Base-by-base conservation (phyloP, 495 filamentous ascomycete species). In the Penicillium goetzii region DNA sequence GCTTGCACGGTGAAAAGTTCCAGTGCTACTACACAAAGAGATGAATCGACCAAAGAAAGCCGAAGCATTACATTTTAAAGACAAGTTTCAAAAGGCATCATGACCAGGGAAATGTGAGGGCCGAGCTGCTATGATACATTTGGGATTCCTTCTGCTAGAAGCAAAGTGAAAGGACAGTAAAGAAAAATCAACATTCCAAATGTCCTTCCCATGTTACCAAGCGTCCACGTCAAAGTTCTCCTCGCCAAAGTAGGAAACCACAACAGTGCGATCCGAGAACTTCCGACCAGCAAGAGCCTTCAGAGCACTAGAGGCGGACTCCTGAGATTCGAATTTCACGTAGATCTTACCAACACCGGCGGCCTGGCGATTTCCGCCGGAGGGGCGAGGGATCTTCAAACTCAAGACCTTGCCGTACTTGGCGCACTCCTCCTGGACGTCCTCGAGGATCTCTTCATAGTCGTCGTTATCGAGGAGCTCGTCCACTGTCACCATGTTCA, bases 401-500 rank as follows among this genome's bases (percentile, higher is more conserved):
- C 91, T 89, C 36, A 95, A 63, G 56, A 99, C 83, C 62, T 82
- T 83, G 58, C 95, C 95, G 73, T 89, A 98, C 73, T 98, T 98
- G 54, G 85, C 78, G 78, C 94, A 97, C 72, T 99, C 95, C 57
- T 96, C 93, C 64, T 85, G 81, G 38, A 99, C 89, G 67, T 98
- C 95, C 61, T 97, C 92, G 70, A 87, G 86, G 64, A 99, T 97
- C 88, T 99, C 95, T 74, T 97, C 91, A 72, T 97, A 97, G 62
- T 97, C 93, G 30, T 97, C 92, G 58, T 85, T 86, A 71, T 98
- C 92, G 79, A 97, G 89, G 19, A 99, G 82, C 77, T 99, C 95
- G 60, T 98, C 96, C 0, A 92, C 83, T 0, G 95, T 99, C 26
- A 98, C 93, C 95, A 98, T 98, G 78, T 99, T 99, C 67, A 98